phyloP scores from a whole-genome alignment of 768 basidiomycete species.

The Naganishia randhawae region DNA sequence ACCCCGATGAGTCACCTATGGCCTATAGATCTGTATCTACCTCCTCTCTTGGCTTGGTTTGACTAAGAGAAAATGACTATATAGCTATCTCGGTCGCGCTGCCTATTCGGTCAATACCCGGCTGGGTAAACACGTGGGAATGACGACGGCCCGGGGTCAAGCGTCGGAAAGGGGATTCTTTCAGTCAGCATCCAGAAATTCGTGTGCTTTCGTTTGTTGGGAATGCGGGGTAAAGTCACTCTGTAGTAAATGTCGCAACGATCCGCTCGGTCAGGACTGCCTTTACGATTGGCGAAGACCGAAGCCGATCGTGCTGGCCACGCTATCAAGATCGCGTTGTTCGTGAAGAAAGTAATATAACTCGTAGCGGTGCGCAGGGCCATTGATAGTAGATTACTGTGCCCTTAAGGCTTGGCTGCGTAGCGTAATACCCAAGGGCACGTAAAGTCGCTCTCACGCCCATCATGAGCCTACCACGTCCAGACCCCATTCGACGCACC shows the following conservation, averaged over 20 bases:
- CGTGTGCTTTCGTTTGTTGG: no score
- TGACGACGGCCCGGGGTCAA: not conserved
- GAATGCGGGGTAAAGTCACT: no score
- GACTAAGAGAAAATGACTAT: not conserved
- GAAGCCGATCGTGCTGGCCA: not conserved
- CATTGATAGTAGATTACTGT: no score
- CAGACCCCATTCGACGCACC: not conserved
- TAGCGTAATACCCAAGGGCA: no score
- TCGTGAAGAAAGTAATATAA: no score
- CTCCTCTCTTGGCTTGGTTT: not conserved
- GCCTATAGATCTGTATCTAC: no score
- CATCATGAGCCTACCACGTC: slow-evolving; percentile 11
- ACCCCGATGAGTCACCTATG: no score
- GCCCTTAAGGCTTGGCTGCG: no score
- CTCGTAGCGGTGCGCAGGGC: no score
- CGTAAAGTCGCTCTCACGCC: not conserved
- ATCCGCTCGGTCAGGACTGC: no score
- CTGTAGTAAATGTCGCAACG: no score
- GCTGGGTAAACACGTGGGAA: not conserved
- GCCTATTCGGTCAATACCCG: not conserved
- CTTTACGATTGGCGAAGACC: not conserved
- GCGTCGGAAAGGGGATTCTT: not conserved
- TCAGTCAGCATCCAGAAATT: not conserved
- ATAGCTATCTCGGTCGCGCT: not conserved
- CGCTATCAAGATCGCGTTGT: no score